Percentiles rank a stretch among this genome's conserved stretches.
phyloP scores from a whole-genome alignment of 441 rosid species.

The Gossypium gossypioides region DNA sequence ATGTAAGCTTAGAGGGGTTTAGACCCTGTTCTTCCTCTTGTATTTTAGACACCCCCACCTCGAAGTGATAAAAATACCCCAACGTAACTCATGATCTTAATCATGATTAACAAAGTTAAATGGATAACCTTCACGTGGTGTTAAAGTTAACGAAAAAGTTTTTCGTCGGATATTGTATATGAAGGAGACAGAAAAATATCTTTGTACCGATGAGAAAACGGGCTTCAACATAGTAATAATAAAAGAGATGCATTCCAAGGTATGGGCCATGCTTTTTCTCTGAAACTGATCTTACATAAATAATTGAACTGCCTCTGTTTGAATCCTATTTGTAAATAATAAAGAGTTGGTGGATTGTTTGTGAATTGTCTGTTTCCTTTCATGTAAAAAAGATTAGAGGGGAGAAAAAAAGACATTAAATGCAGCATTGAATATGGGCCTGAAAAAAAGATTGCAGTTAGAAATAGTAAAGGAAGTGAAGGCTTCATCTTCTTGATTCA shows the following conservation, averaged over 20 bases:
- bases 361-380: conserved; percentile 5
- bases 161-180: neutral
- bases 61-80: conserved; percentile 21
- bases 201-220: neutral
- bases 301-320: conserved; percentile 3
- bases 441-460: neutral
- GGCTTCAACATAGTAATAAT: neutral
- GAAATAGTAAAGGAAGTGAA: neutral
- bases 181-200: neutral
- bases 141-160: neutral
- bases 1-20: conserved; percentile 8
- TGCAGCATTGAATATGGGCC: conserved; percentile 3
- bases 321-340: neutral
- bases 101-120: neutral
- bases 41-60: conserved; percentile 19
- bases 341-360: neutral
- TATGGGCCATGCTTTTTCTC: neutral
- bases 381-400: neutral
- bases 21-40: neutral
- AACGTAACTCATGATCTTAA: neutral
- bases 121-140: neutral
- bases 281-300: conserved; percentile 2
- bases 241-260: neutral
- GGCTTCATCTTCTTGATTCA: conserved; percentile 2
- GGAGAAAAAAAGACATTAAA: conserved; percentile 1